phyloP scores from a whole-genome alignment of 2,329 filamentous ascomycete species.

The Fragosphaeria purpurea region DNA sequence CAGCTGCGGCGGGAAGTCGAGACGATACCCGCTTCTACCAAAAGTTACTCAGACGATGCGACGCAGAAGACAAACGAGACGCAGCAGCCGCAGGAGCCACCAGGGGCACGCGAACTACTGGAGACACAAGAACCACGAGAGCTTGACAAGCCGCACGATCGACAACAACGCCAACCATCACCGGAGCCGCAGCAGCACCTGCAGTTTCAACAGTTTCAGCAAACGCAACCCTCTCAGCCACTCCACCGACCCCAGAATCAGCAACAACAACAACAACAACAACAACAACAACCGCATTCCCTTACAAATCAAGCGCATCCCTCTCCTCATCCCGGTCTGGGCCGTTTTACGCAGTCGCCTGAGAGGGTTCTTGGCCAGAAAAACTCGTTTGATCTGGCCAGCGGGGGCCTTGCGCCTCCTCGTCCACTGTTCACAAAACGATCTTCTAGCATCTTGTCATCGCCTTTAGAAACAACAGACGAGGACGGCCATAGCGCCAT shows the following conservation, averaged over 20 bases:
- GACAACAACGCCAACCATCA: not conserved
- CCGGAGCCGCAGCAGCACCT: not conserved
- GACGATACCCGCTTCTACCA: too few relatives aligned
- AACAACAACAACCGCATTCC: conserved; percentile 24
- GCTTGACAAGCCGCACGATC: not conserved
- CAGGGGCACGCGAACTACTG: too few relatives aligned
- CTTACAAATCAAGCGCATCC: conserved; percentile 11
- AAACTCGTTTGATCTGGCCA: conserved; percentile 35
- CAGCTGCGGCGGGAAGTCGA: not conserved
- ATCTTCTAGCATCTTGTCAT: conserved; percentile 51
- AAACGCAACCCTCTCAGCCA: not conserved
- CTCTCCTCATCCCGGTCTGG: conserved; percentile 2
- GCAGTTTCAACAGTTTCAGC: not conserved
- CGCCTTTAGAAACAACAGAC: conserved; percentile 56
- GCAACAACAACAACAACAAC: conserved; percentile 8
- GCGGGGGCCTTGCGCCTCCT: conserved; percentile 40
- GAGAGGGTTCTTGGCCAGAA: conserved; percentile 31
- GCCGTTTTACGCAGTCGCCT: conserved; percentile 26
- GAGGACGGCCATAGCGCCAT: conserved; percentile 54
- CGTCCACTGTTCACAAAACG: conserved; percentile 39
- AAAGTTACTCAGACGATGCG: too few relatives aligned
- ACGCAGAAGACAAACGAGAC: too few relatives aligned
- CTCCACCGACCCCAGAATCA: not conserved
- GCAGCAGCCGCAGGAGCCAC: too few relatives aligned
- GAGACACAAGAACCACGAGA: not conserved